phyloP scores from a whole-genome alignment of 441 rosid genomes.

The Isatis lusitanica region DNA sequence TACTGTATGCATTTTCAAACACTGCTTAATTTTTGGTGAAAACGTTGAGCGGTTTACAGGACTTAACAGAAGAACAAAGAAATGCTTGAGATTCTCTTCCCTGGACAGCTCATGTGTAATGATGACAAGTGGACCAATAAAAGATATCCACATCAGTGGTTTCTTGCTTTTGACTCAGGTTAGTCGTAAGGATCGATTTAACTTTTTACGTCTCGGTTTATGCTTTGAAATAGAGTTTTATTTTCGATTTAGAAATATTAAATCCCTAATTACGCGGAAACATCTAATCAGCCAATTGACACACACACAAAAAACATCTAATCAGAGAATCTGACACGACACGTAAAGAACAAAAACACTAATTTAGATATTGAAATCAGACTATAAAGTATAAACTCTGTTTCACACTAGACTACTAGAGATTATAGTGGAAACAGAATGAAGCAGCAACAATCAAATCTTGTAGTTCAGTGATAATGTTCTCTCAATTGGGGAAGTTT shows the following conservation, averaged over 20 bases:
- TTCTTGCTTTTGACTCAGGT: slow-evolving; percentile 22
- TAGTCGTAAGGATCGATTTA: neutral
- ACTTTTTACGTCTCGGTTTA: neutral
- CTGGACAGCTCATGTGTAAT: slow-evolving; percentile 21
- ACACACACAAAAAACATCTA: slow-evolving; percentile 16
- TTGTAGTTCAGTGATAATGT: slow-evolving; percentile 16
- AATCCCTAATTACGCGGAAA: slow-evolving; percentile 28
- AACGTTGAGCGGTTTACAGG: neutral
- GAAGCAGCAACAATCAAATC: slow-evolving; percentile 24
- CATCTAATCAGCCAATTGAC: slow-evolving; percentile 32
- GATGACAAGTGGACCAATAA: slow-evolving; percentile 65
- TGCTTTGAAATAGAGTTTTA: neutral
- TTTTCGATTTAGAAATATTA: slow-evolving; percentile 14
- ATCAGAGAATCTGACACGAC: slow-evolving; percentile 32
- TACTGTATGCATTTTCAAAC: slow-evolving; percentile 5
- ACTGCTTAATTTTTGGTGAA: neutral
- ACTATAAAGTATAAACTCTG: neutral
- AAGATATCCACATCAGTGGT: slow-evolving; percentile 7
- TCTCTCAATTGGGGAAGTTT: slow-evolving; percentile 2
- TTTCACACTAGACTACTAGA: slow-evolving; percentile 13
- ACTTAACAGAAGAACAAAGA: neutral
- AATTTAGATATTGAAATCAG: slow-evolving; percentile 11
- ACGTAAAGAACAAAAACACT: slow-evolving; percentile 19
- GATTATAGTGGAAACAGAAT: slow-evolving; percentile 18
- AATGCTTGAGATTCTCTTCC: slow-evolving; percentile 22